These are phyloP conservation scores for Selaginella tamariscina DNA, from an alignment of 75 land plant species.

Conservation along the genomic window DNA sequence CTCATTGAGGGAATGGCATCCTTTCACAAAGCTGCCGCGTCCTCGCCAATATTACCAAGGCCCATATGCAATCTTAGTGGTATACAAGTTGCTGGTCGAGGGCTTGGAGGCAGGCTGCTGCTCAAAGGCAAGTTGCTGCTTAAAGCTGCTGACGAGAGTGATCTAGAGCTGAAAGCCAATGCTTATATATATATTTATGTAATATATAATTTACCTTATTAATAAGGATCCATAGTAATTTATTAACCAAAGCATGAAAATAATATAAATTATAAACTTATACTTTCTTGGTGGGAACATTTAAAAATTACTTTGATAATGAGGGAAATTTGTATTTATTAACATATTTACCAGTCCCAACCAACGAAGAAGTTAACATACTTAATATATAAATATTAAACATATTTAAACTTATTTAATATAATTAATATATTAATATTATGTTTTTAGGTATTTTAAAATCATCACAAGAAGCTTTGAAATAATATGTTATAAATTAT, in stretches of 20 bases:
- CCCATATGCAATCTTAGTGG: conserved; percentile 92
- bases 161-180: conserved; percentile 81
- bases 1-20: conserved; percentile 82
- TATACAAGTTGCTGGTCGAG: conserved; percentile 65
- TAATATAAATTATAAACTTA: conserved; percentile 78
- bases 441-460: no score
- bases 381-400: no score
- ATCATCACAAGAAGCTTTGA: no score
- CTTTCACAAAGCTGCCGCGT: conserved; percentile 84
- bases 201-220: conserved; percentile 97
- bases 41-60: conserved; percentile 84
- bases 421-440: no score
- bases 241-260: conserved; percentile 67
- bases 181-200: conserved; percentile 31
- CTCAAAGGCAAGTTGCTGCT: conserved; percentile 82
- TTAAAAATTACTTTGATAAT: no score
- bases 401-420: no score
- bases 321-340: no score
- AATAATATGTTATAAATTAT: no score
- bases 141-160: conserved; percentile 36
- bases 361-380: no score
- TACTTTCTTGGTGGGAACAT: conserved; percentile 78
- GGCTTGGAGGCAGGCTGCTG: conserved; percentile 66
- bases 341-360: no score
- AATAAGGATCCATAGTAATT: conserved; percentile 72